Evolutionary conservation across 1,139 yeast species (phyloP).

Genomic region (Zhuliangozyma blackwelliae): DNA sequence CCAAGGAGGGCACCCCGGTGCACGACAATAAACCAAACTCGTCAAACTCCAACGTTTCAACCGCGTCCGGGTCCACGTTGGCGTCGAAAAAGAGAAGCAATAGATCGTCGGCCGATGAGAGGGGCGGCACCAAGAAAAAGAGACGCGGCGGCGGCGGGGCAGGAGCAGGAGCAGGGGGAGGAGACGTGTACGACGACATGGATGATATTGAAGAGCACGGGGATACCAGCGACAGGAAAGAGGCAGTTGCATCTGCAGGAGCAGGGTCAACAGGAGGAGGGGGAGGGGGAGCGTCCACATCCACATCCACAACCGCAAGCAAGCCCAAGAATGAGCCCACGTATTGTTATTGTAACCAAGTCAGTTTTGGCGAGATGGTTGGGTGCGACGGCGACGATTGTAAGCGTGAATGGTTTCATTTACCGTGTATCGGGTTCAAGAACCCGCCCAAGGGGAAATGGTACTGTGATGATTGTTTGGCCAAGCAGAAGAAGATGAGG

Average conservation of each 20-base stretch:
- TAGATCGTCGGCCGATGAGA: conserved; percentile 1
- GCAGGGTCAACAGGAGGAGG: not conserved
- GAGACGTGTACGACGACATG: not conserved
- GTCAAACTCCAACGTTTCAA: too few relatives aligned
- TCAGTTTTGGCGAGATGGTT: conserved; percentile 97
- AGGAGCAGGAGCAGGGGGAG: not conserved
- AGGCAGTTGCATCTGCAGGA: conserved; percentile 1
- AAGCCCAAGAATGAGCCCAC: conserved; percentile 56
- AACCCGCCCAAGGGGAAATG: conserved; percentile 95
- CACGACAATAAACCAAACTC: too few relatives aligned
- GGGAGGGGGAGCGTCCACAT: conserved; percentile 7
- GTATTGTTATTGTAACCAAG: conserved; percentile 94
- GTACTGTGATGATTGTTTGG: conserved; percentile 88
- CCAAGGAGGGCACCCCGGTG: too few relatives aligned
- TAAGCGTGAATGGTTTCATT: conserved; percentile 94
- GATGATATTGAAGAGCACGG: conserved; percentile 2
- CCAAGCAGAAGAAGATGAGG: conserved; percentile 32
- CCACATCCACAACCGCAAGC: not conserved
- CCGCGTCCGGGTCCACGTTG: not conserved
- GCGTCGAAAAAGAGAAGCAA: conserved; percentile 1
- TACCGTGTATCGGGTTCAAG: conserved; percentile 88
- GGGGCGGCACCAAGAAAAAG: conserved; percentile 3
- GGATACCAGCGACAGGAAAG: not conserved
- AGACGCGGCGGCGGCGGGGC: conserved; percentile 4
- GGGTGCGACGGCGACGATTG: conserved; percentile 96